Evolutionary conservation across 2,329 filamentous ascomycete genomes (phyloP).

Genomic region (Sclerotiophoma versabilis): DNA sequence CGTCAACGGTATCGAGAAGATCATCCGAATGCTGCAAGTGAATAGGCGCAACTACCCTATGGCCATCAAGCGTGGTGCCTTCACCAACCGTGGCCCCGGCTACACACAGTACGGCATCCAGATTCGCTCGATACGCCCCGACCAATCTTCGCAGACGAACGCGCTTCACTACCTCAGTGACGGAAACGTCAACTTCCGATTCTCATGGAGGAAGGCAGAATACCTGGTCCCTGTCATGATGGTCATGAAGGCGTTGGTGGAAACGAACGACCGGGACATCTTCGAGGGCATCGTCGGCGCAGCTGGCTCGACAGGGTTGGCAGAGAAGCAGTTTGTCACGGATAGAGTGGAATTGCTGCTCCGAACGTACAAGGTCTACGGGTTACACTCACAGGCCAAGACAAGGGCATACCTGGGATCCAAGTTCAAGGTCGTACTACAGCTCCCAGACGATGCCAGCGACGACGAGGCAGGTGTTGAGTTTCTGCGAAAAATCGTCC

Average conservation of each 20-base stretch:
- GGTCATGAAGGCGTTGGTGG: slow-evolving; percentile 91
- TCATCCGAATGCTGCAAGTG: slow-evolving; percentile 90
- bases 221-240: slow-evolving; percentile 96
- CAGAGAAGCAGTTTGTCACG: slow-evolving; percentile 88
- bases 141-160: slow-evolving; percentile 97
- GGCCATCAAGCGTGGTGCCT: slow-evolving; percentile 90
- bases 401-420: slow-evolving; percentile 86
- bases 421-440: slow-evolving; percentile 89
- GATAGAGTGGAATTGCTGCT: slow-evolving; percentile 92
- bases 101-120: slow-evolving; percentile 93
- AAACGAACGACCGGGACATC: slow-evolving; percentile 96
- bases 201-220: slow-evolving; percentile 97
- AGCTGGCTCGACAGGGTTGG: slow-evolving; percentile 75
- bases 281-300: slow-evolving; percentile 91
- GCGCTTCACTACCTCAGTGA: slow-evolving; percentile 95
- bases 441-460: slow-evolving; percentile 81
- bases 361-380: slow-evolving; percentile 91
- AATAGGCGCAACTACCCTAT: slow-evolving; percentile 93
- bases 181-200: slow-evolving; percentile 95
- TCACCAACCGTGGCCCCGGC: slow-evolving; percentile 81
- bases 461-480: slow-evolving; percentile 91
- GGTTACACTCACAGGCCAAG: slow-evolving; percentile 79
- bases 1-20: slow-evolving; percentile 96
- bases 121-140: slow-evolving; percentile 89
- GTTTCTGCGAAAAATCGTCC: slow-evolving; percentile 86